phyloP scores from a whole-genome alignment of 1,284 basidiomycete genomes.

The Anthracocystis walkeri region DNA sequence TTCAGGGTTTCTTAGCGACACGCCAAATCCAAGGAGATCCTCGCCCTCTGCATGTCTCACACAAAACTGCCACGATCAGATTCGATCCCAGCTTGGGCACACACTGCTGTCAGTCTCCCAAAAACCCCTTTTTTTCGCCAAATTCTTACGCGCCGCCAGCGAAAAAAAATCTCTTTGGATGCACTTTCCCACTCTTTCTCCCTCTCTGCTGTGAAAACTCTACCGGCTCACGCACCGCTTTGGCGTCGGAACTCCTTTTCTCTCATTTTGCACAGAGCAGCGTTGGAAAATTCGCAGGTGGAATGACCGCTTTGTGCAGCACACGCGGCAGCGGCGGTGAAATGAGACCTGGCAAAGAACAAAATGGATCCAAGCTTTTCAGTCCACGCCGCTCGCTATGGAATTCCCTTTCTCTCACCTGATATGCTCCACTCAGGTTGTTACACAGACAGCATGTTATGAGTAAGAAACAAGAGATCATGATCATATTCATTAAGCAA shows the following conservation, averaged over 20 bases:
- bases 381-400: not conserved
- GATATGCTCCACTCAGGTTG: not conserved
- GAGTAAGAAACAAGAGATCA: not conserved
- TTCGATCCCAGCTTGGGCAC: conserved; percentile 10
- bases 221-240: conserved; percentile 1
- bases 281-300: not conserved
- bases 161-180: no score
- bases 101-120: not conserved
- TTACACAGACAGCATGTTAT: not conserved
- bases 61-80: conserved; percentile 2
- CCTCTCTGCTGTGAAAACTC: conserved; percentile 5
- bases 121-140: not conserved
- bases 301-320: conserved; percentile 10
- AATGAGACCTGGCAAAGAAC: no score
- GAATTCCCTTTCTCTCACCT: no score
- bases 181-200: not conserved
- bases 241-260: conserved; percentile 10
- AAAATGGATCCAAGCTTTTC: not conserved
- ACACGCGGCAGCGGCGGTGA: no score
- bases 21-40: not conserved
- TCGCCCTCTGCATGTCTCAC: conserved; percentile 9
- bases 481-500: conserved; percentile 13
- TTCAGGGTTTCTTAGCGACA: conserved; percentile 10
- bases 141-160: not conserved
- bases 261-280: not conserved